Evolutionary conservation across 371 early-diverging fungal species (phyloP).

Genomic region (Entomophthora muscae): DNA sequence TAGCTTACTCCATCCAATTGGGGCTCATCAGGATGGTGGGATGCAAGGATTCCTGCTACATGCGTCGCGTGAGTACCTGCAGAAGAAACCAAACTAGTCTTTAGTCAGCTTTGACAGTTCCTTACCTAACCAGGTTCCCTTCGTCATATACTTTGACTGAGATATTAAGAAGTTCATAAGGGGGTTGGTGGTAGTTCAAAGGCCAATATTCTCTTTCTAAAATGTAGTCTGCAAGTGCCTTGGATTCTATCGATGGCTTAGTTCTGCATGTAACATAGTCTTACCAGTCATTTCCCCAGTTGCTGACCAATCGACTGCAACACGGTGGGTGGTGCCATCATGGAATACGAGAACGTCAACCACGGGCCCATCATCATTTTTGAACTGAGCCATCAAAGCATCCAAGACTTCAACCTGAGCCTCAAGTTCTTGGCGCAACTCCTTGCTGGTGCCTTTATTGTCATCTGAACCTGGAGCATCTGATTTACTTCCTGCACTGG

Average conservation of each 20-base stretch:
- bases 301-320: conserved; percentile 59
- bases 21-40: conserved; percentile 66
- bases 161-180: conserved; percentile 56
- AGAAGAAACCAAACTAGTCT: conserved; percentile 50
- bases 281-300: conserved; percentile 57
- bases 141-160: conserved; percentile 83
- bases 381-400: conserved; percentile 28
- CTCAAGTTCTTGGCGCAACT: conserved; percentile 32
- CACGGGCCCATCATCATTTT: conserved; percentile 58
- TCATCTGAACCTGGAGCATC: conserved; percentile 34
- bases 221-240: conserved; percentile 52
- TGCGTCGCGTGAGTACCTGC: conserved; percentile 85
- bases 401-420: conserved; percentile 49
- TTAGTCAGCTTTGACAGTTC: background rate
- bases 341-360: conserved; percentile 73
- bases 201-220: conserved; percentile 54
- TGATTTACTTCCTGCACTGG: conserved; percentile 22
- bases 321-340: conserved; percentile 78
- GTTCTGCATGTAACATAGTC: too few species aligned
- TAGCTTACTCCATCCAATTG: conserved; percentile 60
- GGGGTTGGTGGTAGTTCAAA: conserved; percentile 33
- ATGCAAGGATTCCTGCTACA: conserved; percentile 78
- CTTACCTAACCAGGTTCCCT: conserved; percentile 44
- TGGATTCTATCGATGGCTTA: conserved; percentile 19
- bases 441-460: conserved; percentile 28